Conservation (phyloP, 1,139 yeast genomes). For the Geotrichum phurueaensis region DNA sequence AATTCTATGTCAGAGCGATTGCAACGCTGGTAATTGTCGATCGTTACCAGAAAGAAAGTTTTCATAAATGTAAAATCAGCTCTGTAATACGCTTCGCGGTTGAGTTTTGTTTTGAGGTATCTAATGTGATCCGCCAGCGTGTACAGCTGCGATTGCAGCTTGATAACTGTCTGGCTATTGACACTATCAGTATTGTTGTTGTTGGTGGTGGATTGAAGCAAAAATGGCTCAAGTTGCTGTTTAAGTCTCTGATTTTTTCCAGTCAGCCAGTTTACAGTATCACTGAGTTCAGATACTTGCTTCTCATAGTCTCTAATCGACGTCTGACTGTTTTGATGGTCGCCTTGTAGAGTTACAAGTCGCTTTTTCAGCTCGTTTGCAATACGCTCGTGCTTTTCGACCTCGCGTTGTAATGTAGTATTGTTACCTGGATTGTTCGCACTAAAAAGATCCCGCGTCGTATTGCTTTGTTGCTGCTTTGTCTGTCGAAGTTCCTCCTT, state of each 20-base stretch:
- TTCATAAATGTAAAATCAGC: constrained; percentile 51
- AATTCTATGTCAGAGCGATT: constrained; percentile 42
- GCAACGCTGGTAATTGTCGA: constrained; percentile 42
- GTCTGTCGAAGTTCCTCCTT: background rate
- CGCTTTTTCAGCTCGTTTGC: background rate
- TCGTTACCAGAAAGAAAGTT: constrained; percentile 43
- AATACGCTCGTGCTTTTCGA: background rate
- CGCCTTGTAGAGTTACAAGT: background rate
- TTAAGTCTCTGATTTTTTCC: background rate
- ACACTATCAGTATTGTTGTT: background rate
- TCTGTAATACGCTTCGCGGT: constrained; percentile 34
- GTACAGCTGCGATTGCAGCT: constrained; percentile 12
- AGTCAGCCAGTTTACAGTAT: background rate
- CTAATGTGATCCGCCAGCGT: constrained; percentile 23
- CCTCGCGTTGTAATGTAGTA: background rate
- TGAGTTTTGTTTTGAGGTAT: constrained; percentile 24
- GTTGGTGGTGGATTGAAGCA: background rate
- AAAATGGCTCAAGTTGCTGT: background rate
- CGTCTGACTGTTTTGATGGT: background rate
- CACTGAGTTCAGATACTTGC: background rate
- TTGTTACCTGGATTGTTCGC: background rate
- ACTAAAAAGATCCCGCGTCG: background rate
- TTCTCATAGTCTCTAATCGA: background rate
- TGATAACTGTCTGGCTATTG: background rate
- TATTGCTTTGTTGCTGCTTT: background rate